A percentile compares a stretch with the other conserved stretches of the same genome.
Conservation (phyloP, 2,329 filamentous ascomycete species). For the Onygenales sp. region DNA sequence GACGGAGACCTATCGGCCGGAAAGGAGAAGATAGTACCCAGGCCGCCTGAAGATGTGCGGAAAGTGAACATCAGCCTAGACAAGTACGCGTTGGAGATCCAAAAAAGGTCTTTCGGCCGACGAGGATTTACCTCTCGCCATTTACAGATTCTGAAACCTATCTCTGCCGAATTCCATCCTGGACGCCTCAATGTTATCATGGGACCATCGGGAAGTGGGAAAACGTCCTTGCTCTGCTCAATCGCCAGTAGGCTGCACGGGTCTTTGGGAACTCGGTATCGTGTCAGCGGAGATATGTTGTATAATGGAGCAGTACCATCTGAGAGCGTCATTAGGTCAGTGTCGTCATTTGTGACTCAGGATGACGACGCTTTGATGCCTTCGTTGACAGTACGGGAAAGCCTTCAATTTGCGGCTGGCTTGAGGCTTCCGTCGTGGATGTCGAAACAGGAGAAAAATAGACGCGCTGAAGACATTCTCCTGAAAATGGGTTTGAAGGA, state of each 20-base stretch:
- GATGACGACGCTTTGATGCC: conserved; percentile 67
- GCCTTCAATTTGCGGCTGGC: conserved; percentile 60
- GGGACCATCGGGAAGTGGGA: conserved; percentile 69
- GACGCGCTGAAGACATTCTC: conserved; percentile 60
- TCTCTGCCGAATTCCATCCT: conserved; percentile 57
- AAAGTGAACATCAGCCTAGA: conserved; percentile 58
- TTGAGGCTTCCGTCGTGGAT: conserved; percentile 62
- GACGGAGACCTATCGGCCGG: conserved; percentile 57
- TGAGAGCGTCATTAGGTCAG: conserved; percentile 57
- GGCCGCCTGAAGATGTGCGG: conserved; percentile 45
- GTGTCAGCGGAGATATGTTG: conserved; percentile 50
- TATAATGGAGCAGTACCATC: conserved; percentile 64
- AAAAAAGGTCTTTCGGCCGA: conserved; percentile 49
- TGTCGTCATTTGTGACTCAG: conserved; percentile 69
- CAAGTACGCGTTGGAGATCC: conserved; percentile 53
- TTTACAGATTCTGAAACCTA: conserved; percentile 52
- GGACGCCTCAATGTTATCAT: conserved; percentile 67
- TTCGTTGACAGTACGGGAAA: conserved; percentile 67
- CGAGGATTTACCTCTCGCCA: conserved; percentile 25
- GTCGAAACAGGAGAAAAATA: conserved; percentile 56
- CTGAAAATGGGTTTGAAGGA: conserved; percentile 69
- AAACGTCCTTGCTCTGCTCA: conserved; percentile 63
- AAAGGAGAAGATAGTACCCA: conserved; percentile 57
- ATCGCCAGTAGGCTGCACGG: conserved; percentile 60
- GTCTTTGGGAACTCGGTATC: conserved; percentile 53